phyloP scores from a whole-genome alignment of 1,139 yeast genomes.

The Blastobotrys serpentis region DNA sequence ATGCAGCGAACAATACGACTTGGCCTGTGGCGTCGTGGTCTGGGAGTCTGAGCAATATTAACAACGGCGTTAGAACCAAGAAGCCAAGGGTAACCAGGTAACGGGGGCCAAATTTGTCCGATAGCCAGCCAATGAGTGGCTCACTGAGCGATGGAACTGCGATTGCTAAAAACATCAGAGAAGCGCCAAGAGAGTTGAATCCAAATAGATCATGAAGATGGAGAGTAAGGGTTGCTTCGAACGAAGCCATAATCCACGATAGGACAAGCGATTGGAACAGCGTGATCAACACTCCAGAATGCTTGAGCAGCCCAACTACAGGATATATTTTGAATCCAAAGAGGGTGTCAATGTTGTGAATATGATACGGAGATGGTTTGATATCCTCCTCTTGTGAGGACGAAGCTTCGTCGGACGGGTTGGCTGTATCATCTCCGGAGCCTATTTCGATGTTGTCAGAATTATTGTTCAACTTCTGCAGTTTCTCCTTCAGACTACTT shows the following conservation, averaged over 20 bases:
- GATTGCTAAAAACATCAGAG: conserved; percentile 37
- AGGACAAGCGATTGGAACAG: conserved; percentile 32
- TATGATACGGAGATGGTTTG: conserved; percentile 2
- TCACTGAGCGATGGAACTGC: conserved; percentile 38
- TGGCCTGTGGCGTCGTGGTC: conserved; percentile 29
- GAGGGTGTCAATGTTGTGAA: conserved; percentile 4
- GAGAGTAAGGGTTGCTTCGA: conserved; percentile 39
- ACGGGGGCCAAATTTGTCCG: conserved; percentile 37
- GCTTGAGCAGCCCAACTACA: conserved; percentile 25
- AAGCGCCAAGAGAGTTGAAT: conserved; percentile 35
- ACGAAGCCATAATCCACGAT: conserved; percentile 36
- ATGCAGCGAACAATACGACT: conserved; percentile 34
- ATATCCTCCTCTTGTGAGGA: not conserved
- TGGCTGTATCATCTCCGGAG: not conserved
- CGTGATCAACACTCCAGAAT: conserved; percentile 30
- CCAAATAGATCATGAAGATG: conserved; percentile 35
- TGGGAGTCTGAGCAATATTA: conserved; percentile 36
- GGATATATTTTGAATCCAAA: conserved; percentile 23
- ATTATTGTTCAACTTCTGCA: conserved; percentile 16
- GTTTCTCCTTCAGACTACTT: conserved; percentile 12
- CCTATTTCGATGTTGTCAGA: too few relatives aligned
- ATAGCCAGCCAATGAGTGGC: conserved; percentile 35
- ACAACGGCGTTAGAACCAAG: conserved; percentile 28
- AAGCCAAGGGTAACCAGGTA: conserved; percentile 33
- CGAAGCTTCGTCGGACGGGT: not conserved